A percentile compares a stretch with the other conserved stretches of the same genome.
Evolutionary conservation across 192 early-diverging fungal genomes (phyloP).

Genomic region (Coemansia sp.): DNA sequence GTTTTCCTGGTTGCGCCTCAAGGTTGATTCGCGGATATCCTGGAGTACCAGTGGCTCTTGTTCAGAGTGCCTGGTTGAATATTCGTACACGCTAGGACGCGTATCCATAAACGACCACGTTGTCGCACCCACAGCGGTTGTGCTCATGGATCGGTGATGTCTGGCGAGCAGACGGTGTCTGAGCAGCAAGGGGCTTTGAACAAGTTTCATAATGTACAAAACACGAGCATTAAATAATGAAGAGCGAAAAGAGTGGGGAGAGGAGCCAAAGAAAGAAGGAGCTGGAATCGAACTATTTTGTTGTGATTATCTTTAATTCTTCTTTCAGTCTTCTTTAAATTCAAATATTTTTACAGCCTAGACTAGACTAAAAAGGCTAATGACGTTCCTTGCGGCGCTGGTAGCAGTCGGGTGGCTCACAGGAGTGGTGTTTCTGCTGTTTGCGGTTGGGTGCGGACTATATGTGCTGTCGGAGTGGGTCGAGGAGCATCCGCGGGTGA

Average conservation of each 20-base stretch:
- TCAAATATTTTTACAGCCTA: background rate
- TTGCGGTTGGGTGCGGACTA: slow-evolving; percentile 46
- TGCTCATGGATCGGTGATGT: background rate
- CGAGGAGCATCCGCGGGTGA: slow-evolving; percentile 45
- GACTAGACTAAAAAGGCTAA: background rate
- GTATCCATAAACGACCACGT: slow-evolving; percentile 32
- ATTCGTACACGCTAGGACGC: slow-evolving; percentile 20
- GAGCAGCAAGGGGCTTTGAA: background rate
- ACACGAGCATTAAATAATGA: background rate
- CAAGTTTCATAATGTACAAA: background rate
- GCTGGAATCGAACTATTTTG: background rate
- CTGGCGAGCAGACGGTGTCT: background rate
- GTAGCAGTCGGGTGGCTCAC: slow-evolving; percentile 23
- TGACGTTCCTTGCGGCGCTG: slow-evolving; percentile 28
- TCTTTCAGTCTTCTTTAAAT: background rate
- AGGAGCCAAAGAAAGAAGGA: background rate
- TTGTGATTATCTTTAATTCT: background rate
- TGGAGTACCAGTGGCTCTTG: slow-evolving; percentile 20
- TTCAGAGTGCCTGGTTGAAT: slow-evolving; percentile 15
- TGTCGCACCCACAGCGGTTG: background rate
- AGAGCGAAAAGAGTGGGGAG: background rate
- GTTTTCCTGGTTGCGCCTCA: slow-evolving; percentile 6
- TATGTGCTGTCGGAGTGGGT: slow-evolving; percentile 53
- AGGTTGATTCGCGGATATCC: slow-evolving; percentile 16
- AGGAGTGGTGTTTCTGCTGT: slow-evolving; percentile 30